A percentile compares a stretch with the other conserved stretches of the same genome.
These are phyloP conservation scores for Paraconiothyrium sp. DNA, from an alignment of 2,329 filamentous ascomycete species.

Conservation along the genomic window DNA sequence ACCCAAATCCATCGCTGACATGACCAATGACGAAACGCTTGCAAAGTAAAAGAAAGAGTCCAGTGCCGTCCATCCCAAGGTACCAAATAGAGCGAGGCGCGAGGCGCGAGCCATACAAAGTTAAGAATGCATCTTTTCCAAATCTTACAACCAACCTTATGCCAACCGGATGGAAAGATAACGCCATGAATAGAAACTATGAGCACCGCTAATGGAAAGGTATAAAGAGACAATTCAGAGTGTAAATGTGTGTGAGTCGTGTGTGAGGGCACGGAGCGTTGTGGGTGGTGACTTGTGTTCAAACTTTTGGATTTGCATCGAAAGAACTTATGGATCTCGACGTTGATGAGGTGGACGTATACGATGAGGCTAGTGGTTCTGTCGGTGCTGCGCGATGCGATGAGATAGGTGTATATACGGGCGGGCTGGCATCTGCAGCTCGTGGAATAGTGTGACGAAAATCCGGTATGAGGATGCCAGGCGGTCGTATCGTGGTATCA, in stretches of 20 bases:
- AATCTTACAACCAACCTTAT: slow-evolving; percentile 17
- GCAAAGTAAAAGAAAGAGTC: slow-evolving; percentile 1
- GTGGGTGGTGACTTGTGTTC: neutral
- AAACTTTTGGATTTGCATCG: neutral
- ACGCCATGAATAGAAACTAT: neutral
- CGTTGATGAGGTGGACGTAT: slow-evolving; percentile 2
- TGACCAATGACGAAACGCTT: slow-evolving; percentile 10
- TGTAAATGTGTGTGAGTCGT: neutral
- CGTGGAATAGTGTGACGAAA: slow-evolving; percentile 32
- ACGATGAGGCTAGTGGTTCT: slow-evolving; percentile 4
- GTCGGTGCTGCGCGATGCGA: neutral
- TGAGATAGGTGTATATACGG: slow-evolving; percentile 5
- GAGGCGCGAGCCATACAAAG: slow-evolving; percentile 3
- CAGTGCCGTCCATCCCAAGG: neutral
- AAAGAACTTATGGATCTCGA: slow-evolving; percentile 8
- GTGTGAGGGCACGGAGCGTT: neutral
- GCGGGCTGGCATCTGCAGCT: slow-evolving; percentile 22
- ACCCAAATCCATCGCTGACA: slow-evolving; percentile 3
- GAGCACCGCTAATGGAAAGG: neutral
- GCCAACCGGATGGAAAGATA: slow-evolving; percentile 3
- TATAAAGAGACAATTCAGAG: slow-evolving; percentile 1
- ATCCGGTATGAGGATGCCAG: slow-evolving; percentile 34
- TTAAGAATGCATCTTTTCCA: slow-evolving; percentile 11
- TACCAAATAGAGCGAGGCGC: slow-evolving; percentile 10
- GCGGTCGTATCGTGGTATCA: slow-evolving; percentile 44